Conservation (phyloP, 805 yeast genomes). For the Candida montana region DNA sequence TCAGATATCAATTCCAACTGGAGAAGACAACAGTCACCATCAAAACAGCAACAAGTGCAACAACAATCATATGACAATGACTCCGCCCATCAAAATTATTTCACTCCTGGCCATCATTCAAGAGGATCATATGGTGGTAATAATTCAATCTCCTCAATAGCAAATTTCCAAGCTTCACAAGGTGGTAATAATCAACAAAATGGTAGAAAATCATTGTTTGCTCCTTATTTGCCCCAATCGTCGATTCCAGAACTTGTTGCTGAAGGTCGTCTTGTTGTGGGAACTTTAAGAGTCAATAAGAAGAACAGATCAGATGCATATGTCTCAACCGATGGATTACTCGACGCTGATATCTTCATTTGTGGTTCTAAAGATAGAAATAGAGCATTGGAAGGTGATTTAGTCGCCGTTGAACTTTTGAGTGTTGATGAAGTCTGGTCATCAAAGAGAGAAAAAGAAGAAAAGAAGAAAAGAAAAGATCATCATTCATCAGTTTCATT, state of each 20-base stretch:
- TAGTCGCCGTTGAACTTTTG: constrained; percentile 90
- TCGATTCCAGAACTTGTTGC: constrained; percentile 82
- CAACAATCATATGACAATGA: constrained; percentile 25
- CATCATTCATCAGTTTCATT: constrained; percentile 31
- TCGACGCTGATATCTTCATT: constrained; percentile 95
- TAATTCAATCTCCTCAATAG: constrained; percentile 35
- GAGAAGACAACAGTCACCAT: constrained; percentile 43
- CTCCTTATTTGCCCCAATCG: constrained; percentile 93
- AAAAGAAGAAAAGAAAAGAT: constrained; percentile 87
- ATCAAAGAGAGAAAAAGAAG: constrained; percentile 93
- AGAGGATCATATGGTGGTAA: constrained; percentile 66
- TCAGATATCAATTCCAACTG: constrained; percentile 45
- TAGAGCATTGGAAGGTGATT: constrained; percentile 93
- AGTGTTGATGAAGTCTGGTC: constrained; percentile 98
- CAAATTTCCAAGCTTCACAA: constrained; percentile 19
- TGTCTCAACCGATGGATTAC: constrained; percentile 92
- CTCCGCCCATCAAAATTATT: constrained; percentile 28
- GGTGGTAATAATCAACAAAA: constrained; percentile 18
- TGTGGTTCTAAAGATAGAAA: constrained; percentile 98
- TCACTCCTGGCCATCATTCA: constrained; percentile 75
- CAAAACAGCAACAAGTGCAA: constrained; percentile 27
- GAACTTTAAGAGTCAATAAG: constrained; percentile 88
- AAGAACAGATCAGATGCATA: constrained; percentile 97
- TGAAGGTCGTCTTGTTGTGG: constrained; percentile 90
- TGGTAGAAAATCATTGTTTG: constrained; percentile 76